Evolutionary conservation across 768 basidiomycete species (phyloP), one percentile per base, ranked within the genome.

Genomic region (Amanita molliuscula): DNA sequence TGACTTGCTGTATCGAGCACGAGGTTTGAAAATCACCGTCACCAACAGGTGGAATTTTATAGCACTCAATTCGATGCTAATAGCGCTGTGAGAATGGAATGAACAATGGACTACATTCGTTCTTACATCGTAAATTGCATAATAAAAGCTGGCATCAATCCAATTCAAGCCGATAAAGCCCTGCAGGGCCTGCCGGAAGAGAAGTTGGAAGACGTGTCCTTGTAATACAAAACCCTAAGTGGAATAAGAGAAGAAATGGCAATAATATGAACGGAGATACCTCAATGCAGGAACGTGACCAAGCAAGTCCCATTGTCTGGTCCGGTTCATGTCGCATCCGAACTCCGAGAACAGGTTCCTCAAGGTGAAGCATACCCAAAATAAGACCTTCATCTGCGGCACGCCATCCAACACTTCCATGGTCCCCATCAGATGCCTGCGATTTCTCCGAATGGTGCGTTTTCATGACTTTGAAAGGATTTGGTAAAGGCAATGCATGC

Each of bases 401-500:
- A 28, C 29, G 35, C 11, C 20, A 16, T 23, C 9, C 18, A 20
- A 15, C 33, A 9, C 28, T 23, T 35, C 49, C 33, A 4, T 57
- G 26, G 40, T 51, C 52, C 50, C 64, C 56, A 28, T 59, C 34
- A 15, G 54, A 15, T 48, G 56, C 38, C 2, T 54, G 35, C 3
- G 76, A 45, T 47, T 70, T 67, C 26, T 84, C 82, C 0, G 69
- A 57, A n/a, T 78, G 76, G n/a, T 60, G 69, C 23, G 65, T 65
- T 48, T 70, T 69, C 11, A 77, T 68, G 1, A 70, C 65, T 59
- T 80, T 88, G 68, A 88, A 81, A 3, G 80, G 74, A 53, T 80
- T 83, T 6, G 82, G 70, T n/a, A 84, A 64, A 0, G 72, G 69
- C n/a, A 79, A 60, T 8, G 31, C 13, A 13, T 31, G 31, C 2